Evolutionary conservation across 1,139 yeast genomes (phyloP), one percentile per base, ranked within the genome.

Genomic region (Candida anutae): DNA sequence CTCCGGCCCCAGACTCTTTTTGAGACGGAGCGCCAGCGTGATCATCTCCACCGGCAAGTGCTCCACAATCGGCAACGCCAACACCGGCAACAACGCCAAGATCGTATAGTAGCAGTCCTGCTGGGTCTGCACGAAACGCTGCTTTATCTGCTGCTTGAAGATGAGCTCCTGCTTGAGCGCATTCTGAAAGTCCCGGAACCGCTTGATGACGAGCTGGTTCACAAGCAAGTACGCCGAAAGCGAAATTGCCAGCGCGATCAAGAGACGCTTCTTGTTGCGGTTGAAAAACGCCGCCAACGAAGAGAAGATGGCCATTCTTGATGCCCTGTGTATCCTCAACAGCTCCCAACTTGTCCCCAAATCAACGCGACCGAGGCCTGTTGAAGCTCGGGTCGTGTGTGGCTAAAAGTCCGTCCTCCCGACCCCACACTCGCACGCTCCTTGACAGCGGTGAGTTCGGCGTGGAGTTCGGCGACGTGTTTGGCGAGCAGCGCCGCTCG

Each of bases 21-120:
- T 75, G 37, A 75, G 60, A 43, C 81, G 78, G 34, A 84, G 62
- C 28, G 82, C 82, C 36, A 69, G 72, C 2, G 94, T 79, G 40
- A 82, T 77, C 33, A 66, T 59, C 46, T 85, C 95, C 16, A 82
- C 88, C 6, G 84, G 81, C 36, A 80, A 62, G 31, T 65, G 62
- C 16, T 69, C 75, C 35, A 77, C 54, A 6, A 84, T 69, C 15
- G 83, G 85, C 14, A 69, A 65, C 4, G 79, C 68, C 32, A 88
- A 62, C 11, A 84, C 84, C 0, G 95, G 95, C 30, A 85, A 61
- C 39, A 90, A 66, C 6, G 94, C 90, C 49, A 83, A 65, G 33
- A 88, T 74, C 1, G 97, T 88, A 55, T 77, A 77, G 31, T 83
- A 69, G 28, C 95, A 84, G 55, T 90, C 97, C 43, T 79, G 80